A percentile compares a stretch with the other conserved stretches of the same genome.
Conservation (phyloP, 2,329 filamentous ascomycete species). For the Rosellinia necatrix region DNA sequence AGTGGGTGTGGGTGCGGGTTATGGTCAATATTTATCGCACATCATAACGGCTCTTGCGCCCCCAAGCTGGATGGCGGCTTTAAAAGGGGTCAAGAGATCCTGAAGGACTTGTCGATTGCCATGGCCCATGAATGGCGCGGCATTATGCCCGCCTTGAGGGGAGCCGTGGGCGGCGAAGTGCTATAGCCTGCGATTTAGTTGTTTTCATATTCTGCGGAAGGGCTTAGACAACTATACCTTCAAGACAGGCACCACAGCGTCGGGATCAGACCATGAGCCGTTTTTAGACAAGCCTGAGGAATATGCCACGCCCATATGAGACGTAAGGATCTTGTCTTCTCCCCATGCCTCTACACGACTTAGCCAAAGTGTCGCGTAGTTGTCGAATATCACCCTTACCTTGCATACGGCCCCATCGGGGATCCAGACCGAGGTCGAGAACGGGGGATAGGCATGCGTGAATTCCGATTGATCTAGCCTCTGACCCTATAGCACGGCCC, state of each 20-base stretch:
- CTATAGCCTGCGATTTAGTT: constrained; percentile 19
- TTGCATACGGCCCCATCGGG: constrained; percentile 51
- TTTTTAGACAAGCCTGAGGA: constrained; percentile 50
- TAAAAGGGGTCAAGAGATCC: constrained; percentile 49
- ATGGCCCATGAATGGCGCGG: constrained; percentile 49
- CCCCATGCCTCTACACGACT: constrained; percentile 48
- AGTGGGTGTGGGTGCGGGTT: neutral
- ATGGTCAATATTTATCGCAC: constrained; percentile 28
- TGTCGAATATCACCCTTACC: constrained; percentile 31
- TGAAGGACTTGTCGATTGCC: constrained; percentile 49
- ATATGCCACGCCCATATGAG: constrained; percentile 51
- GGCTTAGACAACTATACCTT: constrained; percentile 38
- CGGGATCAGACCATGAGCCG: constrained; percentile 46
- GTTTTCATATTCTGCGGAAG: neutral
- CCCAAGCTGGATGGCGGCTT: constrained; percentile 48
- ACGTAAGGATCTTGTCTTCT: constrained; percentile 50
- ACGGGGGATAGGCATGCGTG: constrained; percentile 51
- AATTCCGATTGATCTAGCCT: constrained; percentile 50
- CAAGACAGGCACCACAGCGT: constrained; percentile 50
- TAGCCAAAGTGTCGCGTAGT: neutral
- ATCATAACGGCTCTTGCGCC: constrained; percentile 51
- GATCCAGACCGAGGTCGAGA: constrained; percentile 50
- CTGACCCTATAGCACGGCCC: constrained; percentile 48
- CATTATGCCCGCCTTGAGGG: constrained; percentile 49
- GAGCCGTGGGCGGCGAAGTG: constrained; percentile 52